A percentile compares a stretch with the other conserved stretches of the same genome.
Conservation (phyloP, 1,284 basidiomycete genomes). For the Pseudozyma thailandica region DNA sequence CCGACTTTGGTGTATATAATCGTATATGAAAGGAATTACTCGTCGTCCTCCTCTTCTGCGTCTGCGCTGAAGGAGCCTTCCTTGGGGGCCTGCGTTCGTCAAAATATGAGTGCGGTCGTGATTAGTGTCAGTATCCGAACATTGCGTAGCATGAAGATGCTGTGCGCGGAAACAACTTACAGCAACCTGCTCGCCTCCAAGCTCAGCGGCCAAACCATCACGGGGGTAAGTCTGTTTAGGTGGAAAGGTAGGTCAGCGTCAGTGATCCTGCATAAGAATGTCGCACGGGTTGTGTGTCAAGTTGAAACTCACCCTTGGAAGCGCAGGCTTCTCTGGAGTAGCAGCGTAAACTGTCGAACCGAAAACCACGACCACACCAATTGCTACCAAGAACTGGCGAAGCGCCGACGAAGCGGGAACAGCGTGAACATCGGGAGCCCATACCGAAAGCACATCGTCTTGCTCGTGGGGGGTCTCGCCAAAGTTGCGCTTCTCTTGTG, state of each 20-base stretch:
- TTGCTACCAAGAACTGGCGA: conserved; percentile 58
- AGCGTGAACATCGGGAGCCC: conserved; percentile 66
- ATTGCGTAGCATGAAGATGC: too few relatives aligned
- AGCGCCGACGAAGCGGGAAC: conserved; percentile 56
- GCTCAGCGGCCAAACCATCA: conserved; percentile 62
- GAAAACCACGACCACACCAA: conserved; percentile 46
- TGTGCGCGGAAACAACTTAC: conserved; percentile 26
- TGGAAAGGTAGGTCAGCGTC: not conserved
- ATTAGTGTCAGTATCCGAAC: not conserved
- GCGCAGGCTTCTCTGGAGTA: conserved; percentile 54
- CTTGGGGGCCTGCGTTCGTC: conserved; percentile 33
- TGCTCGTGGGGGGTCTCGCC: conserved; percentile 66
- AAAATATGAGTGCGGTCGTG: not conserved
- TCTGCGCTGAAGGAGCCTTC: conserved; percentile 52
- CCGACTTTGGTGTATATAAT: not conserved
- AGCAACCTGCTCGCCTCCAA: conserved; percentile 53
- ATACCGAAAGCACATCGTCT: conserved; percentile 66
- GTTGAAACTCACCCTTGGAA: conserved; percentile 52
- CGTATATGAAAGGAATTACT: conserved; percentile 7
- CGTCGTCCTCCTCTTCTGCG: conserved; percentile 50
- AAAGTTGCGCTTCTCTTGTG: conserved; percentile 67
- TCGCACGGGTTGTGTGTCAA: not conserved
- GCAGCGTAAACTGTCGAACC: conserved; percentile 55
- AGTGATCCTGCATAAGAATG: not conserved
- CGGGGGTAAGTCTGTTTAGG: conserved; percentile 58